Base-by-base conservation (phyloP, 306 rosid genomes). In the Acacia crassicarpa region DNA sequence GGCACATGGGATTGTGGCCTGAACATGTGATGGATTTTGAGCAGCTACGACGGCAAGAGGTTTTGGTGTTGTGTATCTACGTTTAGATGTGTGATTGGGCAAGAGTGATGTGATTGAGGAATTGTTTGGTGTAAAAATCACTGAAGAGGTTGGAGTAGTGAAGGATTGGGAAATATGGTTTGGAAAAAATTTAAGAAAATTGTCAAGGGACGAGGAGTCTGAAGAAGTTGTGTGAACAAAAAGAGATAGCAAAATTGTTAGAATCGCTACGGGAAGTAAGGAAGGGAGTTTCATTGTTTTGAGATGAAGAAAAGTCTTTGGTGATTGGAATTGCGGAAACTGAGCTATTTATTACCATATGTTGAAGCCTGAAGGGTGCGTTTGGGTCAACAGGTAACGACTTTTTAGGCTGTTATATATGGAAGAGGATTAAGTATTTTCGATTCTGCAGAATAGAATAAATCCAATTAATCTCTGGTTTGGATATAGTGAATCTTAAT, bases 1-100 rank as follows among this genome's bases (percentile, higher is more conserved):
- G 15, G 89, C 82, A 58, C 89, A 87, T 63, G 4, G 70, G 17
- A 87, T 6, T 4, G 90, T 46, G 22, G 35, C 58, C 14, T 84
- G 90, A 4, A 81, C 82, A 3, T 32, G 27, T 27, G 27, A 27
- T 27, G 27, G 27, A 27, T 27, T 1, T 27, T 27, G 27, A 27
- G 27, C 27, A 27, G 27, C 27, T 27, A 27, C 27, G 27, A 27
- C 27, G 27, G 27, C 27, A 27, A 27, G 27, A 27, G 27, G 27
- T 27, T 27, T 27, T 27, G 27, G 27, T 27, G 84, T 74, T 41
- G 78, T 53, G 78, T 20, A 72, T 22, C 88, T 76, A 11, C 80
- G 80, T 40, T 82, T 84, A 0, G 5, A 72, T 35, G 80, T 10
- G 2, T 30, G 85, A 54, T 66, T 30, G 20, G 82, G 83, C 59